These are phyloP conservation scores for Nicotiana tabacum DNA, from an alignment of 257 asterid genomes.

Conservation along the genomic window DNA sequence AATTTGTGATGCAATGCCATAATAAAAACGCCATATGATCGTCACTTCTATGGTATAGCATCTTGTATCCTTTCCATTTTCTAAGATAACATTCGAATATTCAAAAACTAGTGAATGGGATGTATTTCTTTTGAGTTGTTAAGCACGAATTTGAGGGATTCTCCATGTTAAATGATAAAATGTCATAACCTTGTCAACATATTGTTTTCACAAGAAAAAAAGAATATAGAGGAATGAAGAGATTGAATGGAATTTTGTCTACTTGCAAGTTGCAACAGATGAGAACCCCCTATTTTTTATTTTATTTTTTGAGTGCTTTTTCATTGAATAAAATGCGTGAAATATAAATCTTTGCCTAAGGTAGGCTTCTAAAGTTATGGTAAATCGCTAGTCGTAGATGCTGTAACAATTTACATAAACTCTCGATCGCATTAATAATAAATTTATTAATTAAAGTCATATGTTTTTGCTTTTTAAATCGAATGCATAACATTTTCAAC, in stretches of 20 bases:
- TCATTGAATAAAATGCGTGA: no score
- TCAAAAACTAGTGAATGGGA: conserved; percentile 3
- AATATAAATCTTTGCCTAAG: no score
- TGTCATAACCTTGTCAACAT: conserved; percentile 7
- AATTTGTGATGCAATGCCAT: neutral
- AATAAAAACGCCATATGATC: neutral
- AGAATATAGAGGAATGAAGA: neutral
- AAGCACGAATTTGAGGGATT: conserved; percentile 9
- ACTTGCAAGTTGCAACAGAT: neutral
- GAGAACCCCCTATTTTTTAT: no score
- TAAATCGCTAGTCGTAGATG: no score
- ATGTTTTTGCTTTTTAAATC: no score
- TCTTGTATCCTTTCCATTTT: neutral
- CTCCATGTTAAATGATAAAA: neutral
- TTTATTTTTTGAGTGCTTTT: no score
- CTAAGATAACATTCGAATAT: conserved; percentile 7
- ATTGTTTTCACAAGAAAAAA: neutral
- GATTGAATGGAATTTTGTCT: neutral
- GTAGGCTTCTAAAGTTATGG: no score
- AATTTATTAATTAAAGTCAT: no score
- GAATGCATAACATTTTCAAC: no score
- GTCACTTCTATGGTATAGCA: neutral
- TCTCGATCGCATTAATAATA: no score
- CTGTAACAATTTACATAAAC: no score
- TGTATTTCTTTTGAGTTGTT: conserved; percentile 14